A percentile compares a stretch with the other conserved stretches of the same genome.
These are phyloP conservation scores for Microbotryum violaceum DNA, from an alignment of 1,284 basidiomycete genomes.

Conservation along the genomic window DNA sequence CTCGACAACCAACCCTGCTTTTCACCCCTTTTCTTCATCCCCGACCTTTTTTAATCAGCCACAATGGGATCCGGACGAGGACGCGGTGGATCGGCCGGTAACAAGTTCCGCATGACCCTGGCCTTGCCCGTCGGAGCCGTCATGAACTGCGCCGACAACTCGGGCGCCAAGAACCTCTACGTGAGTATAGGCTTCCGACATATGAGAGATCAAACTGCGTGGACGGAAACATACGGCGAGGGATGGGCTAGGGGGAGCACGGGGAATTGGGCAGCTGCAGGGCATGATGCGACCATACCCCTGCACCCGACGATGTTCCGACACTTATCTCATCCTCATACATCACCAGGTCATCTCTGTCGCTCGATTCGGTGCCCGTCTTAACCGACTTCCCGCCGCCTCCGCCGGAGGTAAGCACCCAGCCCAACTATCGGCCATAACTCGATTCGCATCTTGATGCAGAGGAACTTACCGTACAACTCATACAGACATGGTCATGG, in stretches of 20 bases:
- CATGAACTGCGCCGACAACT: slow-evolving; percentile 99
- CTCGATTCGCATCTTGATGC: not conserved
- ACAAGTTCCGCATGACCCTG: slow-evolving; percentile 95
- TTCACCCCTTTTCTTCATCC: slow-evolving; percentile 7
- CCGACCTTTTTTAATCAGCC: slow-evolving; percentile 12
- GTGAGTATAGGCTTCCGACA: slow-evolving; percentile 23
- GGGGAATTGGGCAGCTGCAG: not conserved
- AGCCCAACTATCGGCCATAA: not conserved
- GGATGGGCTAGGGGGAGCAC: not conserved
- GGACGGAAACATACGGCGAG: not conserved
- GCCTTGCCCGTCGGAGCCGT: slow-evolving; percentile 91
- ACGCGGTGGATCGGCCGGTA: slow-evolving; percentile 54
- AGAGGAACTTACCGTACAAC: too few species aligned
- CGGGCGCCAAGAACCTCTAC: slow-evolving; percentile 92
- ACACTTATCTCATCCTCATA: not conserved
- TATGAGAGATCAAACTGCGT: not conserved
- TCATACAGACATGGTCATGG: slow-evolving; percentile 72
- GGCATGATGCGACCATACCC: not conserved
- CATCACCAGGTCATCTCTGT: slow-evolving; percentile 63
- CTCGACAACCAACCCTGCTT: not conserved
- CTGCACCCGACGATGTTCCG: not conserved
- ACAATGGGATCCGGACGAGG: slow-evolving; percentile 34
- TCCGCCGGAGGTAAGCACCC: slow-evolving; percentile 60
- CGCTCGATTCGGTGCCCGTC: slow-evolving; percentile 85
- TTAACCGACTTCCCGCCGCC: slow-evolving; percentile 96